Base-by-base conservation (phyloP, 23 red algal species). In the Gracilaria domingensis region DNA sequence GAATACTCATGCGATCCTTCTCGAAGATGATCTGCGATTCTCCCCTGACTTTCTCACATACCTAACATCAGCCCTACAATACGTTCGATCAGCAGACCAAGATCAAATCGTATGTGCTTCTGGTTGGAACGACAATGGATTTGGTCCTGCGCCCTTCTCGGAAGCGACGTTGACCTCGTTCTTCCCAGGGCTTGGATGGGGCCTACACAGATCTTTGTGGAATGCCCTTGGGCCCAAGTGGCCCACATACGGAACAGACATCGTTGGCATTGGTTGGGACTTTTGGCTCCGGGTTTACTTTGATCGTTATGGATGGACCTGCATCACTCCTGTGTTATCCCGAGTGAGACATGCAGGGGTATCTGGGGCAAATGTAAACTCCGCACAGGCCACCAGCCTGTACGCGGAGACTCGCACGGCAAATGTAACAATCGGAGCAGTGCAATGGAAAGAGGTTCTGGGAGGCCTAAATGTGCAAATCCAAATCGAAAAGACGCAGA, bases 121-220 rank as follows among this genome's bases (percentile, higher is more conserved):
- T 3, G 80, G 67, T 79, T 94, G 91, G 91, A 87, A 86, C 18
- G 91, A 94, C 57, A 94, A 94, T 71, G 81, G 81, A 29, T 75
- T 56, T 51, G 75, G 23, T n/a, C 18, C 25, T 0, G 44, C 64
- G 0, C 47, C 35, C 20, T 38, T 23, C 20, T 56, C 79, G 14
- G 62, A 61, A 18, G 73, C 83, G 12, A 62, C 56, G 29, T 58
- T 84, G 44, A 94, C 91, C 14, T 73, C 81, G 26, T 88, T 88
- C 67, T 94, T 94, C 36, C 91, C 91, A 12, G 91, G 91, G n/a
- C 59, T 94, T 26, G 91, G 91, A 29, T 94, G 91, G 91, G 66
- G 30, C 16, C 54, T 94, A 30, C 64, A 49, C 34, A 67, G 91
- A 21, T 28, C 44, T 49, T 29, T 60, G 29, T 94, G 91, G 91